Percentiles rank a stretch among this genome's conserved stretches.
Evolutionary conservation across 1,284 basidiomycete genomes (phyloP).

Genomic region (Jaminaea rosea): DNA sequence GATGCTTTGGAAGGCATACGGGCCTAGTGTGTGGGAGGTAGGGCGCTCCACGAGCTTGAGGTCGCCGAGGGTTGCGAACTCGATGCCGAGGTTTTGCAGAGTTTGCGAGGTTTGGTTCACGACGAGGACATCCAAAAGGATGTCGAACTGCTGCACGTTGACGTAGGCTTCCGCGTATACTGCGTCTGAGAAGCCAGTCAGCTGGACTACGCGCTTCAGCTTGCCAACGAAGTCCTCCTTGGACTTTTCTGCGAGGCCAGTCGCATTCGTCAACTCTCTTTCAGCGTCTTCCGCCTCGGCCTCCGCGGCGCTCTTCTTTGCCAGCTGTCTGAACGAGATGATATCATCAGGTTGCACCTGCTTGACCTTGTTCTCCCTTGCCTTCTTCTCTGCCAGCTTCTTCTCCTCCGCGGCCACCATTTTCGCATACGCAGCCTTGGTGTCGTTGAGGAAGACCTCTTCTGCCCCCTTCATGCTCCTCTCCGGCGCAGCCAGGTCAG

Average conservation of each 20-base stretch:
- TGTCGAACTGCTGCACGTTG: slow-evolving; percentile 97
- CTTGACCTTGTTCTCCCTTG: slow-evolving; percentile 64
- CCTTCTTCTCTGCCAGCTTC: slow-evolving; percentile 68
- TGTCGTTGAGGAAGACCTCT: slow-evolving; percentile 84
- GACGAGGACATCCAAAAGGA: slow-evolving; percentile 80
- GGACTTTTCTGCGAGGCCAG: slow-evolving; percentile 65
- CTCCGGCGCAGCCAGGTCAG: slow-evolving; percentile 27
- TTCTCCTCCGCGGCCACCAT: slow-evolving; percentile 73
- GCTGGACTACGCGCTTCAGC: slow-evolving; percentile 84
- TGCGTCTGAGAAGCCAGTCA: slow-evolving; percentile 96
- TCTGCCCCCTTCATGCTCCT: slow-evolving; percentile 57
- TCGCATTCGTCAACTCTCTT: slow-evolving; percentile 79
- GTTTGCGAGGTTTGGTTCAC: slow-evolving; percentile 95
- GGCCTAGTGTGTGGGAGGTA: slow-evolving; percentile 80
- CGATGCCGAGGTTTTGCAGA: slow-evolving; percentile 89
- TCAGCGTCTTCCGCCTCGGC: slow-evolving; percentile 59
- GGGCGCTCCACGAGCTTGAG: slow-evolving; percentile 95
- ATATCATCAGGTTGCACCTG: slow-evolving; percentile 87
- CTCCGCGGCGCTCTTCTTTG: slow-evolving; percentile 70
- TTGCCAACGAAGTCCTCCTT: slow-evolving; percentile 96
- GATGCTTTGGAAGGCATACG: slow-evolving; percentile 95
- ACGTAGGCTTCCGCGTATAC: slow-evolving; percentile 98
- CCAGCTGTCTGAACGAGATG: slow-evolving; percentile 84
- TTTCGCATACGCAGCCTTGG: slow-evolving; percentile 82
- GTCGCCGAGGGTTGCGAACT: slow-evolving; percentile 95